Percentiles rank a stretch among this genome's conserved stretches.
Evolutionary conservation across 352 stramenopile genomes (phyloP).

Genomic region (Globisporangium abappressorium): DNA sequence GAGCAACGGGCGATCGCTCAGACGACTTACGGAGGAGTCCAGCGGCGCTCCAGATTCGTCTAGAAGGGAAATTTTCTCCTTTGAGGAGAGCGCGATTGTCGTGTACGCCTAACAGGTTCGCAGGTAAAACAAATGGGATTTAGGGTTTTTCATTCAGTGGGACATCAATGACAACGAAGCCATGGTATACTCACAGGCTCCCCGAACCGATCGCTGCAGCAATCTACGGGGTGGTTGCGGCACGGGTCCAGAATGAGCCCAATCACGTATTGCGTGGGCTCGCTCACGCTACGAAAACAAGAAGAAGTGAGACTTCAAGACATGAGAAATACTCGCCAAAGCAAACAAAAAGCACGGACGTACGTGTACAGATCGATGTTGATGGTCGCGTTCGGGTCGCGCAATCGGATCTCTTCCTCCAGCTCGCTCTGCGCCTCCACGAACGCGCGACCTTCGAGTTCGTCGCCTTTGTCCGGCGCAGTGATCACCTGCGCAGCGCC

Average conservation of each 20-base stretch:
- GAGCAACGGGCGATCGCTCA: constrained; percentile 62
- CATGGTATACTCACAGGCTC: constrained; percentile 42
- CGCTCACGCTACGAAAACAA: constrained; percentile 29
- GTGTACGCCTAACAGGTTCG: constrained; percentile 39
- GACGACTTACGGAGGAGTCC: constrained; percentile 54
- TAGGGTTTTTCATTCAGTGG: background rate
- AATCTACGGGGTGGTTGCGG: constrained; percentile 46
- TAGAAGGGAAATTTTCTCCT: constrained; percentile 65
- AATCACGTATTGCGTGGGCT: constrained; percentile 69
- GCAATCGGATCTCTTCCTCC: constrained; percentile 33
- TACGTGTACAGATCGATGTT: constrained; percentile 71
- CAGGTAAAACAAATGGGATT: background rate
- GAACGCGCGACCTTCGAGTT: constrained; percentile 59
- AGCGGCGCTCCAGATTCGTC: constrained; percentile 62
- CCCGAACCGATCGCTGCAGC: constrained; percentile 78
- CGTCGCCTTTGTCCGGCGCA: constrained; percentile 65
- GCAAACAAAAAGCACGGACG: background rate
- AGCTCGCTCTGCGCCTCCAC: constrained; percentile 41
- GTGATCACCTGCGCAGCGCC: constrained; percentile 45
- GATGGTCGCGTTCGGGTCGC: constrained; percentile 43
- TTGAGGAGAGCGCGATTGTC: constrained; percentile 25
- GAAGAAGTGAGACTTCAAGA: background rate
- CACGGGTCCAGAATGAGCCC: constrained; percentile 85
- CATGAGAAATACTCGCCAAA: background rate
- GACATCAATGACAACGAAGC: background rate